Conservation (phyloP, 257 asterid species). For the Salvia miltiorrhiza region DNA sequence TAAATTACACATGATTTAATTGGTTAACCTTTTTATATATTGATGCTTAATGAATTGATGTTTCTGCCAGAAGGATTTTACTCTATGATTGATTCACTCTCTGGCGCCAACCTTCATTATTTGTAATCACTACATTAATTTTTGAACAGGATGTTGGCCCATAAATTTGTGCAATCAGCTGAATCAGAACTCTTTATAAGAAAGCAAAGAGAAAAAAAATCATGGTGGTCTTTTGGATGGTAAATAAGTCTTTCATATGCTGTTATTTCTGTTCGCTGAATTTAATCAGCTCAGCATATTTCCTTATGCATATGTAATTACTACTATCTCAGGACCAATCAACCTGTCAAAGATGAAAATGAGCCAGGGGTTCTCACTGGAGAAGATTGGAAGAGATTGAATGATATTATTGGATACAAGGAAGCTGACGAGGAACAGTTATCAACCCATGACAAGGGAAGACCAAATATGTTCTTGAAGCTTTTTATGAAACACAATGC, state of each 20-base stretch:
- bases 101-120: constrained; percentile 7
- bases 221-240: constrained; percentile 99
- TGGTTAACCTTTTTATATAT: not conserved
- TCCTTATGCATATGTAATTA: constrained; percentile 21
- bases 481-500: constrained; percentile 97
- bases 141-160: constrained; percentile 89
- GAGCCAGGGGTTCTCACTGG: constrained; percentile 72
- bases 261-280: constrained; percentile 14
- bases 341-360: constrained; percentile 63
- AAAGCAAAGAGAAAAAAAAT: constrained; percentile 55
- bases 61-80: constrained; percentile 13
- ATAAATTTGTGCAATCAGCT: constrained; percentile 81
- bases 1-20: not conserved
- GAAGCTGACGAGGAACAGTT: constrained; percentile 64
- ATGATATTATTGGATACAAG: constrained; percentile 82
- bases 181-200: constrained; percentile 52
- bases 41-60: not conserved
- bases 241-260: constrained; percentile 24
- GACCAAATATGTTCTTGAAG: constrained; percentile 64
- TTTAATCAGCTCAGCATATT: constrained; percentile 18
- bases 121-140: constrained; percentile 16
- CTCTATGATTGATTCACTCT: constrained; percentile 8
- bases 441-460: constrained; percentile 42
- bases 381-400: constrained; percentile 94
- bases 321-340: constrained; percentile 53